Evolutionary conservation across 2,329 filamentous ascomycete species (phyloP), one percentile per base, ranked within the genome.

Genomic region (Pyrenophora tritici-repentis): DNA sequence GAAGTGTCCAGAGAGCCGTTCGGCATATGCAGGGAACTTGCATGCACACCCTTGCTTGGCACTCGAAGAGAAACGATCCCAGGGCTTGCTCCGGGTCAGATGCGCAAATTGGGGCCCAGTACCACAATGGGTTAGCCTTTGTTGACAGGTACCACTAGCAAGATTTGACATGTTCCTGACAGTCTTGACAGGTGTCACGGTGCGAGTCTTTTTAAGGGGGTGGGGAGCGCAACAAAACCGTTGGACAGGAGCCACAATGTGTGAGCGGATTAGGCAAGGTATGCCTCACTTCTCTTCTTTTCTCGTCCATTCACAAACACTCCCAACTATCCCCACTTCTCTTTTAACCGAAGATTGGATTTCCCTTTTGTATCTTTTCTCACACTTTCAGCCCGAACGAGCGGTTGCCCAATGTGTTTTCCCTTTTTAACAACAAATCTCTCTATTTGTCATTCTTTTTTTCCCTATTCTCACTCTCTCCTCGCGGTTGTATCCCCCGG

Each of bases 181-280:
- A 63, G 54, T 39, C 16, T 56, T 65, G 62, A 65, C 59, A 65
- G 62, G 58, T 64, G 47, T 32, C 42, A 62, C 42, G 32, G 61
- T 65, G 47, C 61, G 58, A 62, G 59, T 50, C 39, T 54, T 37
- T 42, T 18, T 24, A 9, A 6, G 29, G 22, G 17, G 35, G 29
- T 40, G 26, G 26, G 29, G n/a, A 17, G 35, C 33, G 42, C 42
- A 42, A 31, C 18, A 29, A n/a, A 29, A 22, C 29, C 32, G 33
- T 37, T 40, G 14, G 33, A 34, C 35, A 34, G 14, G 18, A 20
- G 16, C 17, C 18, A 32, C 45, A 16, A 6, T 46, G n/a, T 36
- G 9, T 20, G 26, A 16, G 20, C 37, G 18, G 32, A 47, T 20
- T 20, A 20, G 18, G 18, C 18, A 20, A 3, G 18, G 18, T 20